Base-by-base conservation (phyloP, 2,329 filamentous ascomycete species). In the Ophiobolus disseminans region DNA sequence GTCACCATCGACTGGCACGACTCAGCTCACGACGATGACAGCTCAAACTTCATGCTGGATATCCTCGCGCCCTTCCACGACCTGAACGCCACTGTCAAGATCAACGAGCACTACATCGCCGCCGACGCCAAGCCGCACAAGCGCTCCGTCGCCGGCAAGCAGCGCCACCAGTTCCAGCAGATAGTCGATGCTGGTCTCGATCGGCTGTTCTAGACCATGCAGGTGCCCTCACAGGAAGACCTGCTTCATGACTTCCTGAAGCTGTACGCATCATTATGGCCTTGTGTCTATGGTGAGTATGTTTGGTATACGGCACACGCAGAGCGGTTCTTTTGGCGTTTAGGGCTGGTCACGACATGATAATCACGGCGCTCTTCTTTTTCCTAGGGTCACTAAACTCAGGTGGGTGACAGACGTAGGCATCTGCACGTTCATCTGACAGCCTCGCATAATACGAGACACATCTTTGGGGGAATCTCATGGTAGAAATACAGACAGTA, bases 1-100 rank as follows among this genome's bases (percentile, higher is more conserved):
- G 44, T 73, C 1, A 23, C 42, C 4, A 58, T 73, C n/a, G 52
- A 66, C 22, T 73, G 68, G 69, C 58, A 70, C 44, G 68, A 73
- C 43, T 65, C 68, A 6, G 55, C 56, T 3, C 38, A 62, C 9
- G 67, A 71, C 23, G 40, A 53, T 4, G 61, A 62, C 35, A 58
- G 52, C 13, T 40, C 48, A 2, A 45, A 35, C 26, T 40, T 70
- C 10, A 66, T 61, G 48, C 39, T 53, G 4, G 60, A 70, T 11
- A 52, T 62, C 9, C 53, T 69, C 6, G 51, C 48, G n/a, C 44
- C 34, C 3, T 70, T 72, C 35, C 26, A 59, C 16, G 36, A 46
- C 13, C 49, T 70, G 8, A 38, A 44, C 5, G 63, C 58, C 2
- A 50, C 48, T 3, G 40, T 69, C 37, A 49, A 63, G 21, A 44